phyloP scores from a whole-genome alignment of 2,329 filamentous ascomycete genomes.

The Microdochium trichocladiopsis region DNA sequence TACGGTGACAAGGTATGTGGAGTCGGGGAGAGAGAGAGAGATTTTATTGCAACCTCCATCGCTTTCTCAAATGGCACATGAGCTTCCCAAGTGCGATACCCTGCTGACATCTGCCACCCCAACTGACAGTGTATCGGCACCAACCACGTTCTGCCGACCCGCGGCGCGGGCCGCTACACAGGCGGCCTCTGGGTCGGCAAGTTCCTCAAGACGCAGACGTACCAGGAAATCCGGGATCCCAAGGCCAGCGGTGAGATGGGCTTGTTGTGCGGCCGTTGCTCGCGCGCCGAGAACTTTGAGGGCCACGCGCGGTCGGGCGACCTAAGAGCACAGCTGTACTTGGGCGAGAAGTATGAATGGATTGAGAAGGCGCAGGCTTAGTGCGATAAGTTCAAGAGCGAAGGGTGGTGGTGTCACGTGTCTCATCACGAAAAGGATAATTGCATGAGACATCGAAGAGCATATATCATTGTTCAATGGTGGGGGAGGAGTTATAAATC shows the following conservation, averaged over 20 bases:
- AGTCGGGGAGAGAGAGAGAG: no score
- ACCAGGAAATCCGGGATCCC: constrained; percentile 37
- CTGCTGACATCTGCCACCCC: neutral
- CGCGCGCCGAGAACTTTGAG: constrained; percentile 43
- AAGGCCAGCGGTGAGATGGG: constrained; percentile 40
- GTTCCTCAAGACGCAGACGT: constrained; percentile 42
- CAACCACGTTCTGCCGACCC: constrained; percentile 45
- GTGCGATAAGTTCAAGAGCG: neutral
- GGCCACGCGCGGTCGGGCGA: constrained; percentile 45
- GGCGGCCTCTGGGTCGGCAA: constrained; percentile 50
- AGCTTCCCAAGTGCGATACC: no score
- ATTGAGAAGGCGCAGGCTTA: constrained; percentile 19
- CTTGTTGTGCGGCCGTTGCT: constrained; percentile 37
- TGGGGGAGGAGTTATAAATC: no score
- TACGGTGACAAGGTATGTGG: constrained; percentile 44
- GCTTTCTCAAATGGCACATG: no score
- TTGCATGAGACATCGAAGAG: no score
- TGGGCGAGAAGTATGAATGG: constrained; percentile 34
- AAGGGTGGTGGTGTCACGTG: no score
- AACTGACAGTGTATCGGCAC: constrained; percentile 40
- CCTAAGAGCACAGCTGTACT: constrained; percentile 32
- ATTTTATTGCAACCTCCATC: no score
- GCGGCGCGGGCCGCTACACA: constrained; percentile 38
- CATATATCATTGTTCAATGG: no score
- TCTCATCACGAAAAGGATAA: no score